Conservation (phyloP, 148 eudicot species). For the Fagopyrum tataricum region DNA sequence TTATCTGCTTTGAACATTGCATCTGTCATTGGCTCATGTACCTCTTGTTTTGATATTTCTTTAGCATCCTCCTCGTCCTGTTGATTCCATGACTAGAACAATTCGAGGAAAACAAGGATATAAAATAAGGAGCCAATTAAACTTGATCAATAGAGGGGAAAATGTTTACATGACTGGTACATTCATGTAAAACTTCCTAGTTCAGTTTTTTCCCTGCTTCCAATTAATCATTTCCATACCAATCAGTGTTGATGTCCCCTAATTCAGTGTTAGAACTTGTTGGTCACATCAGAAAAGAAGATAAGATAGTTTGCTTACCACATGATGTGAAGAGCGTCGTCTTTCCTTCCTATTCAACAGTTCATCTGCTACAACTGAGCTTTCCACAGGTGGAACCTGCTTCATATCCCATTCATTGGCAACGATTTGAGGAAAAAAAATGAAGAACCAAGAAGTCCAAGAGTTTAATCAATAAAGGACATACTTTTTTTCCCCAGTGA, state of each 20-base stretch:
- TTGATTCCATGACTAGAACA: not conserved
- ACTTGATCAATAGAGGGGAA: not conserved
- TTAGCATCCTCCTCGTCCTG: not conserved
- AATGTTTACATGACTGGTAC: not conserved
- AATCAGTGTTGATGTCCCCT: not conserved
- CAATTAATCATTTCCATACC: not conserved
- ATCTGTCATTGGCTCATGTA: too few species aligned
- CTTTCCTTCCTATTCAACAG: not conserved
- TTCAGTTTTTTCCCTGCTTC: not conserved
- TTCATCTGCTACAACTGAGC: constrained; percentile 7
- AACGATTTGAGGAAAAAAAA: too few species aligned
- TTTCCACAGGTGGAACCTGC: constrained; percentile 5
- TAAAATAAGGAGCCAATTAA: not conserved
- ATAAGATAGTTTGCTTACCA: not conserved
- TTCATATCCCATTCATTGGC: constrained; percentile 16
- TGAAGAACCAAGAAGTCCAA: too few species aligned
- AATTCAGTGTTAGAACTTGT: constrained; percentile 14
- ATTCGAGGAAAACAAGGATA: not conserved
- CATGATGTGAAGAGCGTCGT: not conserved
- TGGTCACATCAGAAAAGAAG: too few species aligned
- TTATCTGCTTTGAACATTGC: too few species aligned
- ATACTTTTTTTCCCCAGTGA: too few species aligned
- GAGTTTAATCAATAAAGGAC: too few species aligned
- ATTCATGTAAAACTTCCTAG: not conserved
- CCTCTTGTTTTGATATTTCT: too few species aligned